Evolutionary conservation across 768 basidiomycete genomes (phyloP).

Genomic region (Pleurotus pulmonarius): DNA sequence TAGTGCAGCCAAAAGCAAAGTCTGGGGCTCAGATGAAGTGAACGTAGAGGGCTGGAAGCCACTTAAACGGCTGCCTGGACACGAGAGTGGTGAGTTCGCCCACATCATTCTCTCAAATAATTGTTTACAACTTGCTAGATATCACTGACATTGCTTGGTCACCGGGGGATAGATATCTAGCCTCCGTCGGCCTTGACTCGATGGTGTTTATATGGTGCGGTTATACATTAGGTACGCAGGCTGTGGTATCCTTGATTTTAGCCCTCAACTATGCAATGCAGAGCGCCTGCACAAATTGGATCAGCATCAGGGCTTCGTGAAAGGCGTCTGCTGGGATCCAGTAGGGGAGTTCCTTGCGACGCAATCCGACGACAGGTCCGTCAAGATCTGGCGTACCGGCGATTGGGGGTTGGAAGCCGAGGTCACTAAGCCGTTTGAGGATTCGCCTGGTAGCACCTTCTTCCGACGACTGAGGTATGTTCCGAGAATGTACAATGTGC

Average conservation of each 20-base stretch:
- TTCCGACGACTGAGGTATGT: conserved; percentile 47
- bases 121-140: conserved; percentile 44
- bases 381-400: conserved; percentile 94
- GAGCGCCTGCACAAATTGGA: conserved; percentile 83
- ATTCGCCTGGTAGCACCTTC: conserved; percentile 88
- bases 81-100: conserved; percentile 76
- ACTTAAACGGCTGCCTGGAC: conserved; percentile 85
- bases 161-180: conserved; percentile 86
- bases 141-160: conserved; percentile 96
- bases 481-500: background rate
- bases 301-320: conserved; percentile 93
- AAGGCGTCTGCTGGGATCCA: conserved; percentile 98
- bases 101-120: background rate
- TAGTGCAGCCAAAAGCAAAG: conserved; percentile 77
- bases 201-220: conserved; percentile 94
- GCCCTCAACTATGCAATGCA: conserved; percentile 23
- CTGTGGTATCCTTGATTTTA: background rate
- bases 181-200: conserved; percentile 91
- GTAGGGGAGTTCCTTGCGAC: conserved; percentile 98
- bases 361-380: conserved; percentile 92
- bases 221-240: conserved; percentile 70
- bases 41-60: conserved; percentile 99
- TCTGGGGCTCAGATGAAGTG: conserved; percentile 93
- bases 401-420: conserved; percentile 88
- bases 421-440: conserved; percentile 86